Conservation (phyloP, 345 rosid genomes). For the Eucalyptus lansdowneana region DNA sequence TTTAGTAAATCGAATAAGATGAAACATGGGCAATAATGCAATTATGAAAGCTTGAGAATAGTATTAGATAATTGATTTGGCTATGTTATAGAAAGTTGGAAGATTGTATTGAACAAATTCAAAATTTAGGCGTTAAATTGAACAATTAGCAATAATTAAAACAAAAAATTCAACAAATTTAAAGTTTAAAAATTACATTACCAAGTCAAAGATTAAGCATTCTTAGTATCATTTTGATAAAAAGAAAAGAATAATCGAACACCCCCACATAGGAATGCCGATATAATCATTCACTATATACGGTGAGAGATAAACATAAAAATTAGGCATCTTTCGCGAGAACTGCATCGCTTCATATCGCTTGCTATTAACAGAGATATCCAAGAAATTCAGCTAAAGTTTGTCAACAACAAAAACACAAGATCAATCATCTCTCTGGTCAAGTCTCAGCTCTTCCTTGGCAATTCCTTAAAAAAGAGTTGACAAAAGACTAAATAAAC, state of each 20-base stretch:
- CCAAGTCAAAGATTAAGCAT: too few relatives aligned
- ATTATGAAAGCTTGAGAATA: background rate
- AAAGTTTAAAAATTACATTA: too few relatives aligned
- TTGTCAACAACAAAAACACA: fast-evolving
- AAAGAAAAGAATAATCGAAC: too few relatives aligned
- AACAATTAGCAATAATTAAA: too few relatives aligned
- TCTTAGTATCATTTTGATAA: too few relatives aligned
- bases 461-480: background rate
- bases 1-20: background rate
- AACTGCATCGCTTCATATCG: fast-evolving
- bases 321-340: background rate
- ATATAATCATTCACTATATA: background rate
- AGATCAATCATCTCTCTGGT: background rate
- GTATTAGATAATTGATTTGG: too few relatives aligned
- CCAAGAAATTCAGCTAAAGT: background rate
- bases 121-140: too few relatives aligned
- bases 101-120: background rate
- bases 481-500: too few relatives aligned
- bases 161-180: background rate
- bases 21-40: background rate
- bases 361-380: background rate
- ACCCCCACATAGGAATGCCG: too few relatives aligned
- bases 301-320: background rate
- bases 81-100: too few relatives aligned
- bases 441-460: background rate